Evolutionary conservation across 2,329 filamentous ascomycete species (phyloP).

Genomic region (Cladosporium sp.): DNA sequence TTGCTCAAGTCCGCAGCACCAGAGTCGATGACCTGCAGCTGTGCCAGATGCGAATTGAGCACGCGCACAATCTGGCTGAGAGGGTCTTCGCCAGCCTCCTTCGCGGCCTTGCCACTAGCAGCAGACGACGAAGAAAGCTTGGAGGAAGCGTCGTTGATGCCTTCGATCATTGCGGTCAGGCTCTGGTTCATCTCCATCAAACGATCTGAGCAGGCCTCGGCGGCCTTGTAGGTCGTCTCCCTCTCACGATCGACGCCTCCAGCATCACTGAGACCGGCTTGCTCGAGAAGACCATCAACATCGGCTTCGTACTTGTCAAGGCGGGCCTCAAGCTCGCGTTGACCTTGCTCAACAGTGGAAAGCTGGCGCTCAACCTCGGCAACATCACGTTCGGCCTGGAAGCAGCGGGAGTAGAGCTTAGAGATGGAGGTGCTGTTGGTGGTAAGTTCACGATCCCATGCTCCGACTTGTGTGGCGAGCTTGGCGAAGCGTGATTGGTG

Average conservation of each 20-base stretch:
- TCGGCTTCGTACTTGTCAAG: conserved; percentile 88
- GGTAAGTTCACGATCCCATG: conserved; percentile 88
- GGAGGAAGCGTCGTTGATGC: conserved; percentile 91
- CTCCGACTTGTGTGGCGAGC: conserved; percentile 79
- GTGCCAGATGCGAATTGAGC: conserved; percentile 85
- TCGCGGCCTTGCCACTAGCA: conserved; percentile 63
- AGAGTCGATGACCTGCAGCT: conserved; percentile 89
- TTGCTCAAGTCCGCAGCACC: conserved; percentile 75
- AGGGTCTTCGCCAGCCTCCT: conserved; percentile 59
- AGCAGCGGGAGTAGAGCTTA: conserved; percentile 84
- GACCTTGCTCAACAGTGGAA: conserved; percentile 82
- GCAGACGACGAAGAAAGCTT: conserved; percentile 58
- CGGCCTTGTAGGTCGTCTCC: conserved; percentile 86
- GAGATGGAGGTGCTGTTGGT: conserved; percentile 95
- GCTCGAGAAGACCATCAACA: conserved; percentile 82
- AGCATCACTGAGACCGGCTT: conserved; percentile 53
- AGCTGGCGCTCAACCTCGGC: conserved; percentile 92
- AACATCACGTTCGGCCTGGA: conserved; percentile 89
- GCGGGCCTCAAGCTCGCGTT: conserved; percentile 83
- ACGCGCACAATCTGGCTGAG: conserved; percentile 93
- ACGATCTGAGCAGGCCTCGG: conserved; percentile 85
- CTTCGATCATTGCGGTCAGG: conserved; percentile 92
- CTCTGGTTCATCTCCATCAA: conserved; percentile 93
- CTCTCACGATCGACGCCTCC: conserved; percentile 90
- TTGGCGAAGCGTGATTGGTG: conserved; percentile 96